Evolutionary conservation across 768 basidiomycete genomes (phyloP), one percentile per base, ranked within the genome.

Genomic region (Kwoniella heveanensis): DNA sequence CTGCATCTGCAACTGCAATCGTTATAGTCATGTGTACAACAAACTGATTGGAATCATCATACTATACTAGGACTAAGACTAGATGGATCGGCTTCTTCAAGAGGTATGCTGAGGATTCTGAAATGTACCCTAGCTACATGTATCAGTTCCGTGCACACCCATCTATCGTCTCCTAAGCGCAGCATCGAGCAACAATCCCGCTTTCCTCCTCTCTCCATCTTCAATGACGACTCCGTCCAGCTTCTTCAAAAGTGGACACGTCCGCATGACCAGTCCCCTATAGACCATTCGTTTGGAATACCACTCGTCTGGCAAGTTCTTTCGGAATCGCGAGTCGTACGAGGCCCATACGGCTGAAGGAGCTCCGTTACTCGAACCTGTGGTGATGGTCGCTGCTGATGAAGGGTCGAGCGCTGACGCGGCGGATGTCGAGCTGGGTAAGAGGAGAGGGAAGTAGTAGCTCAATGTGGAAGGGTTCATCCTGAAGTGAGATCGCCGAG

Each of bases 381-480:
- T 61, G 27, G 7, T 47, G 54, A 39, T 53, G n/a, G 54, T 60
- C 39, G 37, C 56, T 4, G 66, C 27, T 1, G 56, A 57, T 22
- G 57, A 48, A 12, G 54, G 52, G 25, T 47, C 48, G n/a, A 56
- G 13, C 15, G 44, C 58, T 36, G 60, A 24, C 47, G 50, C 30
- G 7, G 50, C 21, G 24, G 44, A 26, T 24, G 67, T 24, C 17
- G 59, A 46, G 36, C 49, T 46, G 37, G 60, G 19, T 39, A 60
- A 47, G 56, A 19, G 22, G 54, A 60, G 71, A 88, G 96, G 92
- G 32, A 96, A 84, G 80, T 99, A 98, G 89, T 92, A 95, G 6
- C 91, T 91, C 12, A 97, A 87, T 21, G 94, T 97, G 70, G 90
- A 92, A 57, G 96, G 94, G 76, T 99, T 99, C 92, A 97, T 96